Evolutionary conservation across 352 stramenopile genomes (phyloP).

Genomic region (Aphanomyces euteiches): DNA sequence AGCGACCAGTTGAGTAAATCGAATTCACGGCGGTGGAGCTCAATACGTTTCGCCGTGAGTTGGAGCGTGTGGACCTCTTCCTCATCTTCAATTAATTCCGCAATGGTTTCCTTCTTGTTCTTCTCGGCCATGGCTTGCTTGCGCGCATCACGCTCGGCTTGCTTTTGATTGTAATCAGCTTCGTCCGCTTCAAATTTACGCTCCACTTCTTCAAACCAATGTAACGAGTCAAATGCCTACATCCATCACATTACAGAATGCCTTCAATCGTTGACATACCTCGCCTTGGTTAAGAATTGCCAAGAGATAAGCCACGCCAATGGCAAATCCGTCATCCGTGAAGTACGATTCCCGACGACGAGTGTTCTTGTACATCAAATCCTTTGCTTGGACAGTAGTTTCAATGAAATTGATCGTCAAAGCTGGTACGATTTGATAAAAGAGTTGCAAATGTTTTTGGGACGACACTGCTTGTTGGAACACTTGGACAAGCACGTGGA

Average conservation of each 20-base stretch:
- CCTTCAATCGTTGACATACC: constrained; percentile 35
- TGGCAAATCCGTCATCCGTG: constrained; percentile 93
- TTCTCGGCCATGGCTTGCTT: constrained; percentile 71
- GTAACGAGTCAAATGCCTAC: constrained; percentile 80
- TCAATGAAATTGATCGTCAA: constrained; percentile 89
- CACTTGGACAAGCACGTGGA: constrained; percentile 86
- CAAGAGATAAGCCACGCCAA: constrained; percentile 92
- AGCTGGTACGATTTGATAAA: constrained; percentile 87
- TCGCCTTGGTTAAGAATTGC: constrained; percentile 87
- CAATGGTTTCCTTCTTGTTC: constrained; percentile 80
- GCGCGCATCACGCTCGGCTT: constrained; percentile 69
- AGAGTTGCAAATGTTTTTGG: constrained; percentile 90
- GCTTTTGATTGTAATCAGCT: constrained; percentile 75
- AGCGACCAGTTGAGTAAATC: constrained; percentile 89
- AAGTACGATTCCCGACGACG: constrained; percentile 92
- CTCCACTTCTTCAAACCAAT: constrained; percentile 88
- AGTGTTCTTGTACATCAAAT: constrained; percentile 95
- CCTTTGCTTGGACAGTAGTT: constrained; percentile 87
- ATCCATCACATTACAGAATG: constrained; percentile 1
- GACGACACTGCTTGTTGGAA: constrained; percentile 86
- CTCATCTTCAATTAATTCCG: constrained; percentile 82
- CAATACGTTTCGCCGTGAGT: constrained; percentile 82
- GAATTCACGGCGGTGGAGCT: constrained; percentile 83
- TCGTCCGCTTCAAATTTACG: constrained; percentile 85
- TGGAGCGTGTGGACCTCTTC: constrained; percentile 84